Evolutionary conservation across 768 basidiomycete species (phyloP), one percentile per base, ranked within the genome.

Genomic region (Rhizopogon sp.): DNA sequence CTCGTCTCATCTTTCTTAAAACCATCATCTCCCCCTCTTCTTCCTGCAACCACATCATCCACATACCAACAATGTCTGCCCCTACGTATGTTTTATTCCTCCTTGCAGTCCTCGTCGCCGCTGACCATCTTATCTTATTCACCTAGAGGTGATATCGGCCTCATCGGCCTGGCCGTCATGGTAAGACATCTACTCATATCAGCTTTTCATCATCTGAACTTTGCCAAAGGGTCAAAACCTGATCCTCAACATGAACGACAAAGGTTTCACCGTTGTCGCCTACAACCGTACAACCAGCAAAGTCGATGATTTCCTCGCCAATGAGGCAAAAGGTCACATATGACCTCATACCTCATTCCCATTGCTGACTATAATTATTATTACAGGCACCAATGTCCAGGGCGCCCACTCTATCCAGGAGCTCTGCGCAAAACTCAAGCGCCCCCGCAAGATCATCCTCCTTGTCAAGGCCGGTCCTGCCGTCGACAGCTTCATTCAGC

Each of bases 201-300:
- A 52, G 41, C 45, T 51, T 50, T 37, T 20, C 60, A 65, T 47
- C 6, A 31, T 43, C 9, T 53, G 22, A 39, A 56, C 40, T 53
- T 31, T 51, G 20, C 49, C 29, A 28, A 65, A 94, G 93, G 94
- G 93, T 67, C 94, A 96, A 84, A 97, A 96, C 72, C 73, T 97
- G 69, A 95, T 97, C 72, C 79, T 98, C 64, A 97, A 98, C 79
- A 98, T 97, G 92, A 97, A 97, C 73, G 97, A 99, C 81, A 99
- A 99, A 76, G 97, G 97, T 51, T 99, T 94, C 79, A 93, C 77
- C 60, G 97, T 99, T 65, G 88, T 93, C 62, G 93, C 92, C 11
- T 99, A 90, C 78, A 99, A 99, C 82, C 89, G 97, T 65, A 98
- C 97, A 42, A 89, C 87, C 58, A 86, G 84, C 76, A 99, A 99